These are phyloP conservation scores for Zymoseptoria passerinii DNA, from an alignment of 2,329 filamentous ascomycete genomes.

Conservation along the genomic window DNA sequence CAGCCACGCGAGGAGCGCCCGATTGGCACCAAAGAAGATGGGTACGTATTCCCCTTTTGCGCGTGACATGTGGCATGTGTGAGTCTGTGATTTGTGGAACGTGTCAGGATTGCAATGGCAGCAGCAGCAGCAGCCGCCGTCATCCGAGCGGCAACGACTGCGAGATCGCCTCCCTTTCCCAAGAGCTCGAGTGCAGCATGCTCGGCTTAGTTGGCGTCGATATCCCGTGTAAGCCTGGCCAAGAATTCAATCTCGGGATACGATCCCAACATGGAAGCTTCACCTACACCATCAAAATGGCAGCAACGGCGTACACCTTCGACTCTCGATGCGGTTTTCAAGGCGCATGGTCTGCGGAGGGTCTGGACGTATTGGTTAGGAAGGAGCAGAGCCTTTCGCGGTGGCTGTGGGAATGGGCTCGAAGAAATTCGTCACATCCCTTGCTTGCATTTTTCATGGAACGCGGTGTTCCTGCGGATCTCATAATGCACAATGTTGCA, in stretches of 20 bases:
- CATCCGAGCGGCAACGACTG: neutral
- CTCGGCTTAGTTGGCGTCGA: too few species aligned
- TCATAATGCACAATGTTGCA: slow-evolving; percentile 17
- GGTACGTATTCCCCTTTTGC: slow-evolving; percentile 53
- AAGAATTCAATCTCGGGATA: neutral
- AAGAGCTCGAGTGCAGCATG: neutral
- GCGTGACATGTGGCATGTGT: slow-evolving; percentile 5
- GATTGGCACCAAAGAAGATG: slow-evolving; percentile 79
- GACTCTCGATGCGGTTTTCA: neutral
- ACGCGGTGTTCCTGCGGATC: slow-evolving; percentile 5
- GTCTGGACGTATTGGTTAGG: neutral
- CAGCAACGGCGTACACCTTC: neutral
- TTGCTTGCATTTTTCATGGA: neutral
- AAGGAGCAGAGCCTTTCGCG: neutral
- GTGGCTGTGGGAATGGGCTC: neutral
- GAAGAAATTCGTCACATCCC: neutral
- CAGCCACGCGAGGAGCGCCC: slow-evolving; percentile 35
- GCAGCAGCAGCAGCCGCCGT: neutral
- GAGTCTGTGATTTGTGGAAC: slow-evolving; percentile 1
- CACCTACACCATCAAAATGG: neutral
- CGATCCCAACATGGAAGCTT: neutral
- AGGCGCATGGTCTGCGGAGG: neutral
- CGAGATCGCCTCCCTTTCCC: neutral
- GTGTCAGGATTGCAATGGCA: neutral
- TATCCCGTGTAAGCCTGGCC: too few species aligned